Evolutionary conservation across 495 filamentous ascomycete genomes (phyloP).

Genomic region (Podospora pseudopauciseta): DNA sequence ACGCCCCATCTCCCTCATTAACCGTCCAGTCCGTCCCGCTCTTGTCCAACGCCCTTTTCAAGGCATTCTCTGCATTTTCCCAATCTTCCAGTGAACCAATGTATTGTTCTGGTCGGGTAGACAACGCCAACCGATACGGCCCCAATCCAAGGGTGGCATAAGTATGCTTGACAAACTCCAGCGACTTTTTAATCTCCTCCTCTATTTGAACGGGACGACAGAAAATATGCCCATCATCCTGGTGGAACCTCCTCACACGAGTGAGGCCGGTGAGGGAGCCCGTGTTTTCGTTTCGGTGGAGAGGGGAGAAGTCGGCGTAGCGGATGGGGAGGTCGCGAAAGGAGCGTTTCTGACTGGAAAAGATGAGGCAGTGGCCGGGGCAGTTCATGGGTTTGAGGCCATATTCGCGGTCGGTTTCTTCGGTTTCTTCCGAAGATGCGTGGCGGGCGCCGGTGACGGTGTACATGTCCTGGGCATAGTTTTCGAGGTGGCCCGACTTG

Average conservation of each 20-base stretch:
- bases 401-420: conserved; percentile 65
- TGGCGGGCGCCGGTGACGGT: conserved; percentile 59
- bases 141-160: conserved; percentile 74
- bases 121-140: conserved; percentile 71
- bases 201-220: conserved; percentile 80
- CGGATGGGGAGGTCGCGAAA: conserved; percentile 83
- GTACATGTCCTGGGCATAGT: conserved; percentile 95
- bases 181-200: conserved; percentile 70
- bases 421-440: conserved; percentile 38
- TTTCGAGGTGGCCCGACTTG: conserved; percentile 85
- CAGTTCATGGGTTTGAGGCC: conserved; percentile 98
- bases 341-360: conserved; percentile 64
- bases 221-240: conserved; percentile 95
- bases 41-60: conserved; percentile 64
- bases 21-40: conserved; percentile 65
- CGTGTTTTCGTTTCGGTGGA: conserved; percentile 88
- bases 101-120: conserved; percentile 75
- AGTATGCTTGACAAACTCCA: conserved; percentile 75
- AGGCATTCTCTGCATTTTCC: conserved; percentile 71
- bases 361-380: conserved; percentile 89
- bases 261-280: conserved; percentile 84
- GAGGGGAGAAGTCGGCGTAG: conserved; percentile 88
- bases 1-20: conserved; percentile 83
- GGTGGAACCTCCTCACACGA: conserved; percentile 87
- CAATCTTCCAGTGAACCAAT: conserved; percentile 80